These are phyloP conservation scores for Dothideomycetes sp. DNA, from an alignment of 2,329 filamentous ascomycete genomes.

Conservation along the genomic window DNA sequence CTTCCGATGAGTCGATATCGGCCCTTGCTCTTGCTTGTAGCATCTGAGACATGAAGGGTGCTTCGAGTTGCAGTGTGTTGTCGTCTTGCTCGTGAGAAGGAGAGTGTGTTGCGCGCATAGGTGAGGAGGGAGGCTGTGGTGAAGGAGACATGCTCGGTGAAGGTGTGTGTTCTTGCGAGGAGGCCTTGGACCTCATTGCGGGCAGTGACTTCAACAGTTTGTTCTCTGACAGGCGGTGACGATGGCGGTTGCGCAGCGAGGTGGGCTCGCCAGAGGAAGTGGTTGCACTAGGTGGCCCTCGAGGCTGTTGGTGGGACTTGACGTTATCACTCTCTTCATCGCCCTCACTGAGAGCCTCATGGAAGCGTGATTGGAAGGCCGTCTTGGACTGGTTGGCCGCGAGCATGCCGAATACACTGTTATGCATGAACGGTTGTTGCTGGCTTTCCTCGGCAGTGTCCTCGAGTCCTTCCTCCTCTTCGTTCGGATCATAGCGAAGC, in stretches of 20 bases:
- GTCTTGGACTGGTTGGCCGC: constrained; percentile 77
- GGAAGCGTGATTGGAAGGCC: constrained; percentile 72
- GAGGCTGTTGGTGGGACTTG: too few relatives aligned
- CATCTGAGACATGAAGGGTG: constrained; percentile 68
- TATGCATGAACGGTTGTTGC: constrained; percentile 63
- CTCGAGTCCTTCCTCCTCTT: constrained; percentile 29
- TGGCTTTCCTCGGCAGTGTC: constrained; percentile 47
- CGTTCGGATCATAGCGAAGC: constrained; percentile 16
- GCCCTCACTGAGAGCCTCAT: constrained; percentile 66
- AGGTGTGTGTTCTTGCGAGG: background rate
- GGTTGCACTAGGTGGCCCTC: too few relatives aligned
- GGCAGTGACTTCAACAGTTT: constrained; percentile 57
- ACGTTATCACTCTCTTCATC: constrained; percentile 10
- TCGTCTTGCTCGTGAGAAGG: constrained; percentile 14
- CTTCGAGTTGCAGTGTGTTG: constrained; percentile 36
- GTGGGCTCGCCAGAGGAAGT: background rate
- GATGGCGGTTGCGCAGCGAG: constrained; percentile 14
- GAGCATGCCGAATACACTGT: constrained; percentile 88
- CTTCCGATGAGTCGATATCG: constrained; percentile 17
- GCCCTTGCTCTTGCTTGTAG: constrained; percentile 19
- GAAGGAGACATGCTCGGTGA: constrained; percentile 14
- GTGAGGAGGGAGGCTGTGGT: constrained; percentile 3
- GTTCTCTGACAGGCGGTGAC: constrained; percentile 52
- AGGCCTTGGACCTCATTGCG: constrained; percentile 34
- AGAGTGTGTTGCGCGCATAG: constrained; percentile 2